Conservation (phyloP, 1,284 basidiomycete genomes). For the Leccinum pallidistipes region DNA sequence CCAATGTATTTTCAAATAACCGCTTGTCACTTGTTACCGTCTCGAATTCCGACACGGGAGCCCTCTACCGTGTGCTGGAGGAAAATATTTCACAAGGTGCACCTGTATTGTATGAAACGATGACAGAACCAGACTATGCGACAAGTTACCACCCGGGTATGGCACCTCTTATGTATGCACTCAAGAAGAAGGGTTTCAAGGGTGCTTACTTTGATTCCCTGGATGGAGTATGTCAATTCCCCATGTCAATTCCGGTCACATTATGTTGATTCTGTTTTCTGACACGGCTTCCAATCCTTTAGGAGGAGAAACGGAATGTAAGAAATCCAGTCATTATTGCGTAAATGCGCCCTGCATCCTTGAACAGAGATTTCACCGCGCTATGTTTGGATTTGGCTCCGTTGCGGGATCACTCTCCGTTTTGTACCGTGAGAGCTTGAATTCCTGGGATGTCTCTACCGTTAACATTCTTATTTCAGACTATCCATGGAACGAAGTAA, state of each 20-base stretch:
- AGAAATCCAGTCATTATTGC: not conserved
- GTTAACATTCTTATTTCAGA: not conserved
- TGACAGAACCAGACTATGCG: not conserved
- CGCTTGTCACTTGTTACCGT: not conserved
- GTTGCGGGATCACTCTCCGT: not conserved
- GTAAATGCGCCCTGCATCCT: not conserved
- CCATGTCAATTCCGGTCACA: not conserved
- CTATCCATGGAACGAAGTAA: not conserved
- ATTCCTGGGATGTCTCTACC: not conserved
- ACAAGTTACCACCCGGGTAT: not conserved
- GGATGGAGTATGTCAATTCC: not conserved
- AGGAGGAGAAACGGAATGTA: not conserved
- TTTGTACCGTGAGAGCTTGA: not conserved
- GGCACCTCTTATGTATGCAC: not conserved
- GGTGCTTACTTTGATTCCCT: not conserved
- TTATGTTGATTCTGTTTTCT: not conserved
- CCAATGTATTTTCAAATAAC: not conserved
- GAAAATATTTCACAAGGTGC: not conserved
- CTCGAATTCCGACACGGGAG: not conserved
- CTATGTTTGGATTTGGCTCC: not conserved
- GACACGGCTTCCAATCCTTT: not conserved
- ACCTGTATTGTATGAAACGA: not conserved
- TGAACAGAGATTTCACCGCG: not conserved
- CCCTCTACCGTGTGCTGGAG: not conserved
- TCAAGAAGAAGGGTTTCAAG: not conserved